A percentile compares a stretch with the other conserved stretches of the same genome.
Conservation (phyloP, 129 eudicot species). For the Oenanthe sinensis region DNA sequence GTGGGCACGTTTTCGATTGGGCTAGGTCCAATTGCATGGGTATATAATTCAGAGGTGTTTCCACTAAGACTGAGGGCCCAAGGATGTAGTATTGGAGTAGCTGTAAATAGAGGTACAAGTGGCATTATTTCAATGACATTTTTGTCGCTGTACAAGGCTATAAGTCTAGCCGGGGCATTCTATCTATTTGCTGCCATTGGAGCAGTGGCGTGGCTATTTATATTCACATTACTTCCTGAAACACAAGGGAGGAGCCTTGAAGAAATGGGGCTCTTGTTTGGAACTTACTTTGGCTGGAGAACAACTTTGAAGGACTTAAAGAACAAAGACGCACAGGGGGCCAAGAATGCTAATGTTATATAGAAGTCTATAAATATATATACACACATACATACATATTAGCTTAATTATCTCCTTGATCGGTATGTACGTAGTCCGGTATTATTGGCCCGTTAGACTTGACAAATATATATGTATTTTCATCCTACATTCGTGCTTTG, state of each 20-base stretch:
- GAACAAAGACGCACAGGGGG: neutral
- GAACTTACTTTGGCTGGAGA: conserved; percentile 17
- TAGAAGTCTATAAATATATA: neutral
- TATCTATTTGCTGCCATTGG: conserved; percentile 14
- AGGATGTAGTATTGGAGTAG: conserved; percentile 25
- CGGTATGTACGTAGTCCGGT: no score
- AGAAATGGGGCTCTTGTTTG: conserved; percentile 18
- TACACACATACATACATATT: no score
- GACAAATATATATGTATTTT: no score
- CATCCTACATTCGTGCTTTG: neutral
- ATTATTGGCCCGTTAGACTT: no score
- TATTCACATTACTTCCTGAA: conserved; percentile 20
- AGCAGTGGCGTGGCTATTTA: conserved; percentile 11
- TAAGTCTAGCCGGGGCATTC: conserved; percentile 24
- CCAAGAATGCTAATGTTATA: neutral
- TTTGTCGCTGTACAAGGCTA: conserved; percentile 9
- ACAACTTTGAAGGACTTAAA: neutral
- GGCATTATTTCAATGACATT: conserved; percentile 20
- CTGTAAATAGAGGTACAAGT: conserved; percentile 16
- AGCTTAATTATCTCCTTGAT: no score
- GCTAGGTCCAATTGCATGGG: conserved; percentile 28
- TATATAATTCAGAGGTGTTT: conserved; percentile 23
- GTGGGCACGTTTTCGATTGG: conserved; percentile 26
- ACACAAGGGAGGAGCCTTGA: conserved; percentile 25
- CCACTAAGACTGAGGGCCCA: conserved; percentile 24